These are phyloP conservation scores for Potentilla sterilis DNA, from an alignment of 306 rosid species.

Conservation along the genomic window DNA sequence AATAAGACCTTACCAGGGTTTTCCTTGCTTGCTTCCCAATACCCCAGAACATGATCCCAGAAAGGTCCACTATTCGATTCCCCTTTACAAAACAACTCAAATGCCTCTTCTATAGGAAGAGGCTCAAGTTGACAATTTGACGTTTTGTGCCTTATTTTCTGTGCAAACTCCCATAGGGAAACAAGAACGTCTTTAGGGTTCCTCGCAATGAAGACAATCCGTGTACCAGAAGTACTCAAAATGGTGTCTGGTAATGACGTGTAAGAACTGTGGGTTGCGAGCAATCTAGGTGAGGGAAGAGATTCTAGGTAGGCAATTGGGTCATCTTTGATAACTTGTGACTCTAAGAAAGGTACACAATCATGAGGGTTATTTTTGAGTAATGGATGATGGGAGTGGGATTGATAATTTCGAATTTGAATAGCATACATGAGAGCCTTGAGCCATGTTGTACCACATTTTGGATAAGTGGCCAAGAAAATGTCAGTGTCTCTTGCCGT, in stretches of 20 bases:
- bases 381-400: constrained; percentile 8
- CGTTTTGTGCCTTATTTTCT: neutral
- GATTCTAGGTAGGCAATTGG: neutral
- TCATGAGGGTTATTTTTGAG: constrained; percentile 24
- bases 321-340: neutral
- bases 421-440: constrained; percentile 28
- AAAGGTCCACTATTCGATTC: constrained; percentile 36
- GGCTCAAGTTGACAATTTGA: neutral
- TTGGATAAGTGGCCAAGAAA: constrained; percentile 20
- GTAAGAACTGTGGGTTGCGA: constrained; percentile 26
- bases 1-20: constrained; percentile 41
- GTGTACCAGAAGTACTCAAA: neutral
- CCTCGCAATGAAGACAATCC: constrained; percentile 44
- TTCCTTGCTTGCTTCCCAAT: constrained; percentile 42
- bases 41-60: constrained; percentile 45
- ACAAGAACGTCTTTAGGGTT: constrained; percentile 27
- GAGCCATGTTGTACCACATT: constrained; percentile 38
- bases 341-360: constrained; percentile 23
- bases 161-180: constrained; percentile 34
- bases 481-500: constrained; percentile 20
- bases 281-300: constrained; percentile 21
- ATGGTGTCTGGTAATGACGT: constrained; percentile 19
- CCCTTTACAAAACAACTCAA: constrained; percentile 47
- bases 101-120: constrained; percentile 35
- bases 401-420: neutral